These are phyloP conservation scores for Candida montana DNA, from an alignment of 805 yeast genomes.

Conservation along the genomic window DNA sequence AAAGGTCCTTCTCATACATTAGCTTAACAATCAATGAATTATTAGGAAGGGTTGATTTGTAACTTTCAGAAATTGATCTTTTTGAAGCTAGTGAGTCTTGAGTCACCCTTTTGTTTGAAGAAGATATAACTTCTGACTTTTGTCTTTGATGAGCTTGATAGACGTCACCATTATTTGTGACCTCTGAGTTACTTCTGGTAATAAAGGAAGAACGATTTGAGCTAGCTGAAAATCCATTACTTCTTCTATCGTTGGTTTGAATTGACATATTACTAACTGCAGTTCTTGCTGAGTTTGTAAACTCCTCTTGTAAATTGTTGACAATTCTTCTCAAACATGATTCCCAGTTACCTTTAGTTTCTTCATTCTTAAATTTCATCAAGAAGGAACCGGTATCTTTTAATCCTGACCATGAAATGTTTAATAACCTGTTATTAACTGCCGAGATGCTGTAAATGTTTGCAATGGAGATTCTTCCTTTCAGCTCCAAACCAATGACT, in stretches of 20 bases:
- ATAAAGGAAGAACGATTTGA: conserved; percentile 24
- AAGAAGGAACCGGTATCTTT: conserved; percentile 84
- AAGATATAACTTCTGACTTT: conserved; percentile 21
- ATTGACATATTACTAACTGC: conserved; percentile 16
- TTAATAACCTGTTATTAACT: conserved; percentile 49
- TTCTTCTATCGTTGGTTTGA: conserved; percentile 18
- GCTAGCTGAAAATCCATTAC: conserved; percentile 23
- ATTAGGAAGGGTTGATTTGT: conserved; percentile 32
- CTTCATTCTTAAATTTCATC: conserved; percentile 78
- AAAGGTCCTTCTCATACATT: conserved; percentile 43
- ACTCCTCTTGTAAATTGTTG: conserved; percentile 26
- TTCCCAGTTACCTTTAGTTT: conserved; percentile 79
- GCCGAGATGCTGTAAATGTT: conserved; percentile 49
- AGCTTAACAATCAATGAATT: conserved; percentile 35
- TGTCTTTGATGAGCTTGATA: conserved; percentile 22
- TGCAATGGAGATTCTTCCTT: conserved; percentile 77
- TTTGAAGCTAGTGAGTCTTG: conserved; percentile 25
- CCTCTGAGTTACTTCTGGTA: conserved; percentile 20
- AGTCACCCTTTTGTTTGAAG: conserved; percentile 19
- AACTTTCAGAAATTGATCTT: conserved; percentile 36
- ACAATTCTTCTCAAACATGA: conserved; percentile 49
- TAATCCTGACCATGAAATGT: conserved; percentile 78
- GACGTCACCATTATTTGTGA: neutral
- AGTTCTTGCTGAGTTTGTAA: conserved; percentile 5
- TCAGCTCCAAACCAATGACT: conserved; percentile 48